Evolutionary conservation across 2,329 filamentous ascomycete genomes (phyloP), one percentile per base, ranked within the genome.

Genomic region (Claviceps paspali): DNA sequence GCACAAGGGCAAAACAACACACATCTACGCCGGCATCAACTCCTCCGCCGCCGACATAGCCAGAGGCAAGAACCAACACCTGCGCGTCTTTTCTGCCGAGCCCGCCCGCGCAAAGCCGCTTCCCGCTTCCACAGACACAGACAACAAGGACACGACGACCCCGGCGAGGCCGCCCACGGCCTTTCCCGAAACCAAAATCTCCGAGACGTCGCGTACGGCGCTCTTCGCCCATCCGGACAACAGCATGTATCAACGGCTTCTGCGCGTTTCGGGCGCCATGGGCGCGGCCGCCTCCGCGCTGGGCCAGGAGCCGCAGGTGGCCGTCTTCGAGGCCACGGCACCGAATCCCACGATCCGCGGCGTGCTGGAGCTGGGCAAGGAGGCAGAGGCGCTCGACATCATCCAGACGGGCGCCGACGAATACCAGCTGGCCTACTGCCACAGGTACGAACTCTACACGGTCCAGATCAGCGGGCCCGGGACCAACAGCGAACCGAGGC

Each of bases 231-330:
- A 67, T 27, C 50, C 53, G 8, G 57, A 63, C 47, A 59, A 60
- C 39, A 70, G 74, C 46, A 56, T 60, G 44, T 79, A 79, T 53
- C 75, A 79, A 56, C 62, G 74, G 41, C 49, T 76, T 35, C 52
- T 76, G 49, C 67, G 73, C 46, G 51, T 79, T 29, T 67, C 68
- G 27, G 68, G 70, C 30, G 71, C 83, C 41, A 65, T 94, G 28
- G 86, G 82, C 41, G 86, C 76, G 10, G 76, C 82, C 42, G 80
- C 85, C 8, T 87, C 85, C 1, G 83, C 82, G 21, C 64, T 93
- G 44, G 77, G 82, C 15, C 76, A 76, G 42, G 65, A 80, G 33
- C 73, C 80, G 10, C 82, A 95, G 59, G 72, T 95, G 42, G 79
- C 84, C 19, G 60, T 94, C 29, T 93, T 94, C 53, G 73, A 82